Evolutionary conservation across 495 filamentous ascomycete species (phyloP), one percentile per base, ranked within the genome.

Genomic region (Schizothecium vesticola): DNA sequence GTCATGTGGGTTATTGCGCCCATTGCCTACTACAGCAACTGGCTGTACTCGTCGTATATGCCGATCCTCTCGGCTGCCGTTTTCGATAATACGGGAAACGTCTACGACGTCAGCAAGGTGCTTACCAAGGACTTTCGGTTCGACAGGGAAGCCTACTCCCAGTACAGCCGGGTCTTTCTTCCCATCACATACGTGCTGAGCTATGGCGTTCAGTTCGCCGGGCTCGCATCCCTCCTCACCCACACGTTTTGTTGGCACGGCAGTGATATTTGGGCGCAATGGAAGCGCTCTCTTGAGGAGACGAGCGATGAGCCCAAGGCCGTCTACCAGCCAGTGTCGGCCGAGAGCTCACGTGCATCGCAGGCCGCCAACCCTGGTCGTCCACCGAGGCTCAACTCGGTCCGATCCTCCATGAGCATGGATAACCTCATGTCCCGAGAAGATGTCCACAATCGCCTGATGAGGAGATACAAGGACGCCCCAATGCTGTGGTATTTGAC

Each of bases 1-100:
- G 91, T 97, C 57, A 96, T 94, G 89, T 97, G 92, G 92, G 81
- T 96, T 43, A 81, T 94, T 31, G 92, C 92, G 13, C 93, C 93
- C 9, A 84, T 94, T 28, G 80, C 91, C 74, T 94, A 95, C 74
- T 95, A 93, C 77, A 83, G 83, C 69, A 94, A 95, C 71, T 79
- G 85, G 55, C 85, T 93, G 67, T 93, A 87, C 78, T 90, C 90
- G 12, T 84, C 90, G 1, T 94, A 91, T 73, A 89, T 95, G 89
- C 92, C 90, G 13, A 90, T 96, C 70, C 78, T 92, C 59, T 89
- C 91, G 21, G 81, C 89, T 24, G 83, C 84, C 1, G 91, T 96
- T 1, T 95, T 91, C 73, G 92, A 96, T 77, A 92, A 96, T 70
- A 91, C 85, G 2, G 92, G 91, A 23, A 80, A 87, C 24, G 82